Base-by-base conservation (phyloP, 2,329 filamentous ascomycete species). In the Cladobotryum mycophilum region DNA sequence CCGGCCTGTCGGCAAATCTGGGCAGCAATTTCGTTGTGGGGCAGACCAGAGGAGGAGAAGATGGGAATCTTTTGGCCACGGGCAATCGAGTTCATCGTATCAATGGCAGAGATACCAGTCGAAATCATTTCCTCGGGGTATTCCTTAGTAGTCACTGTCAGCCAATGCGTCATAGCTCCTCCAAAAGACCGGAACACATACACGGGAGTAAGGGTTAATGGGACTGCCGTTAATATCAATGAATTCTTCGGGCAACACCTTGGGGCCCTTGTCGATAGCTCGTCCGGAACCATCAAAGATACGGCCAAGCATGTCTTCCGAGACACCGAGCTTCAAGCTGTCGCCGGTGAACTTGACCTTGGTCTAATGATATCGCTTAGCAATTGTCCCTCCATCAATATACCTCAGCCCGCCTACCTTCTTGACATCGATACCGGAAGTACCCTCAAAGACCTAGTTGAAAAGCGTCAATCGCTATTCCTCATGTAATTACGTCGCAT, bases 101-200 rank as follows among this genome's bases (percentile, higher is more conserved):
- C 92, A 65, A 99, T 97, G 67, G 93, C 91, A 56, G 92, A 97
- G 71, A 99, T 99, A 84, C 93, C 93, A 44, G 93, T 99, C 35
- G 92, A 93, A 65, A 99, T 97, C 92, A 99, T 99, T 75, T 99
- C 95, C 76, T 99, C 93, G 65, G 93, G 93, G 69, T 99, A 99
- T 61, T 96, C 89, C 89, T n/a, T n/a, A n/a, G n/a, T 95, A 57
- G 40, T 35, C 48, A 36, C 64, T 22, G 45, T 50, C 46, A 44
- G 42, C 41, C 14, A 11, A 35, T 38, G 22, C n/a, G 14, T 14
- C 14, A 14, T 18, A 25, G 8, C n/a, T 30, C 15, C 22, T 4
- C 15, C 12, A 13, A 18, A 43, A 12, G 34, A 2, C 18, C 33
- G 9, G 9, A 6, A 5, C 12, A 47, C 47, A 35, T 80, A 95